phyloP scores from a whole-genome alignment of 164 flowering plant genomes.

The Chimonanthus praecox region DNA sequence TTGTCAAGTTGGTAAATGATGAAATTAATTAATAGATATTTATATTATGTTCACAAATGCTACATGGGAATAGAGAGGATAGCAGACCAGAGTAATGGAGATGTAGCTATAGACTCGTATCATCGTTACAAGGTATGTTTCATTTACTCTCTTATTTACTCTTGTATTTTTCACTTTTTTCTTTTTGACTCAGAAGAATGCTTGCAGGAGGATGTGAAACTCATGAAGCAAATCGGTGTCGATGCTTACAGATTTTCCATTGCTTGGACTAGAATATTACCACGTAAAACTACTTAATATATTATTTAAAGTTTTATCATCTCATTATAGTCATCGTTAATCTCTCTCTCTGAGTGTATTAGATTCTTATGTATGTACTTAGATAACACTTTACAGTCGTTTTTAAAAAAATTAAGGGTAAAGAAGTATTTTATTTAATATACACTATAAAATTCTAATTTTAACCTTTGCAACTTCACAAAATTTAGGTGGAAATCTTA shows the following conservation, averaged over 20 bases:
- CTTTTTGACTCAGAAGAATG: neutral
- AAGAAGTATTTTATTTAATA: too few relatives aligned
- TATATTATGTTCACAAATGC: too few relatives aligned
- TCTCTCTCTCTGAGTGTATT: too few relatives aligned
- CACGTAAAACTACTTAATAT: conserved; percentile 13
- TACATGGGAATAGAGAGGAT: conserved; percentile 28
- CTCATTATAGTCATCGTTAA: too few relatives aligned
- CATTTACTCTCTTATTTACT: neutral
- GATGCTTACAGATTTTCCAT: conserved; percentile 33
- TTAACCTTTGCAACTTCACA: too few relatives aligned
- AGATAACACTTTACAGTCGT: too few relatives aligned
- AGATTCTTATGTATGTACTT: too few relatives aligned
- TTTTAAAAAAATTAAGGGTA: too few relatives aligned
- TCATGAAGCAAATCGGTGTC: conserved; percentile 23
- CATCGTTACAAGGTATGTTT: conserved; percentile 35
- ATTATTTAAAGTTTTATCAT: too few relatives aligned
- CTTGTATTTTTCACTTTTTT: neutral
- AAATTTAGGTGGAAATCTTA: conserved; percentile 16
- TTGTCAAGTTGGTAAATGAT: too few relatives aligned
- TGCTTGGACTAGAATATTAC: conserved; percentile 32
- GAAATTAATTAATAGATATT: too few relatives aligned
- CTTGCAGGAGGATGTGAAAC: conserved; percentile 20
- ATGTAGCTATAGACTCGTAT: conserved; percentile 35
- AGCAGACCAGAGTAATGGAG: conserved; percentile 30
- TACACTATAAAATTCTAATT: too few relatives aligned